Conservation (phyloP, 164 flowering plant species). For the Vitis labrusca region DNA sequence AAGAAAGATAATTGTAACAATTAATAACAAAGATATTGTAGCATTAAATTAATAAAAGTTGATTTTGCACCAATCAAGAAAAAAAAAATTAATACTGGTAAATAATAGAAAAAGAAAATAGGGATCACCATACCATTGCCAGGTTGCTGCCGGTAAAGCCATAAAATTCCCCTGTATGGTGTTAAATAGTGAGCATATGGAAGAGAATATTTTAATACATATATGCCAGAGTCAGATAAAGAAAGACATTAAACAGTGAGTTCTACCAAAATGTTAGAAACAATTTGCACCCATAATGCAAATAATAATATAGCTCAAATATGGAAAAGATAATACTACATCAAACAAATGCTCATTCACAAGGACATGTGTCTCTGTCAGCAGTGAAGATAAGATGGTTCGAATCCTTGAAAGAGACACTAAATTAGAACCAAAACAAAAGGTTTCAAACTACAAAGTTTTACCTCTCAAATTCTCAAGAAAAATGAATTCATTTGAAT, state of each 20-base stretch:
- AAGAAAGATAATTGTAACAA: too few relatives aligned
- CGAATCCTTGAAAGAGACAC: background rate
- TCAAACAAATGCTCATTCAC: background rate
- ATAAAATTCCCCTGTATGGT: conserved; percentile 64
- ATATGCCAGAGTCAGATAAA: background rate
- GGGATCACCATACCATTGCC: conserved; percentile 63
- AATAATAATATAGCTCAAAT: background rate
- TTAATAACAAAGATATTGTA: too few relatives aligned
- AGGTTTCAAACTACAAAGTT: too few relatives aligned
- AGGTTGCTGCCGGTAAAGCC: conserved; percentile 67
- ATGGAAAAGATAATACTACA: background rate
- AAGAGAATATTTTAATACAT: background rate
- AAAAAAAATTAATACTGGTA: background rate
- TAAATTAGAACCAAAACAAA: background rate
- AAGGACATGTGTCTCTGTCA: background rate
- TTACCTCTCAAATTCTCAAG: too few relatives aligned
- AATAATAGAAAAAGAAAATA: conserved; percentile 2
- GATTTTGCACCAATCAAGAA: too few relatives aligned
- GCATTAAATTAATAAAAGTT: too few relatives aligned
- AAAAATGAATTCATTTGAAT: too few relatives aligned
- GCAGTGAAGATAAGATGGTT: background rate
- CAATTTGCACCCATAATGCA: background rate
- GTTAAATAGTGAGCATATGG: conserved; percentile 9
- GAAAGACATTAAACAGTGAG: background rate
- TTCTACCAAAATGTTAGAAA: background rate